Base-by-base conservation (phyloP, 805 yeast species). In the Candida sphagnicola region DNA sequence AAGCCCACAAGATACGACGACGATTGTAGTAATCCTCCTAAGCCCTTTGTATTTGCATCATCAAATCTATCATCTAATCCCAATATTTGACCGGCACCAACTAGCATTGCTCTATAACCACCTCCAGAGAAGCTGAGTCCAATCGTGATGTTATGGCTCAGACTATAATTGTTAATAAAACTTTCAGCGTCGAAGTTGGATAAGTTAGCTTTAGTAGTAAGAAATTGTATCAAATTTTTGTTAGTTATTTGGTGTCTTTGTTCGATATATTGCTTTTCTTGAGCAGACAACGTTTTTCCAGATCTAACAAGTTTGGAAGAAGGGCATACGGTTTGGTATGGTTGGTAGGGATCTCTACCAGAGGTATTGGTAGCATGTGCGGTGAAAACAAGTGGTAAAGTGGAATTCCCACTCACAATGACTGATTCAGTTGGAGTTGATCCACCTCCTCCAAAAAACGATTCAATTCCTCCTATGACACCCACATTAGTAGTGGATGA, bases 91-190 rank as follows among this genome's bases (percentile, higher is more conserved):
- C 96, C 96, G 8, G 95, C 96, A 1, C 95, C 96, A 42, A 47
- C 38, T 72, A 82, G 70, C 90, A 88, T 85, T 24, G 96, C 95
- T 44, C 96, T 74, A 59, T 85, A 88, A 3, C 96, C 96, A 54
- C 96, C 96, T 32, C 96, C 96, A 12, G 35, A 31, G 18, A 35
- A 35, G 8, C 69, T 68, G 34, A 40, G 39, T 45, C 56, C 58
- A 26, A 55, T 51, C 10, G 56, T 37, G 12, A 55, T 57, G 50
- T 56, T 65, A 43, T 55, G 62, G 6, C 34, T 21, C 1, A 46
- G 36, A 4, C 57, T 34, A 26, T 53, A 38, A 14, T 48, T 39
- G 29, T 49, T 44, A 15, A 65, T 48, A 40, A 62, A 66, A 10
- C 38, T 33, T 19, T 49, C 46, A 8, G 66, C 65, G 38, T 66